Base-by-base conservation (phyloP, 1,284 basidiomycete species). In the Naganishia sp. region DNA sequence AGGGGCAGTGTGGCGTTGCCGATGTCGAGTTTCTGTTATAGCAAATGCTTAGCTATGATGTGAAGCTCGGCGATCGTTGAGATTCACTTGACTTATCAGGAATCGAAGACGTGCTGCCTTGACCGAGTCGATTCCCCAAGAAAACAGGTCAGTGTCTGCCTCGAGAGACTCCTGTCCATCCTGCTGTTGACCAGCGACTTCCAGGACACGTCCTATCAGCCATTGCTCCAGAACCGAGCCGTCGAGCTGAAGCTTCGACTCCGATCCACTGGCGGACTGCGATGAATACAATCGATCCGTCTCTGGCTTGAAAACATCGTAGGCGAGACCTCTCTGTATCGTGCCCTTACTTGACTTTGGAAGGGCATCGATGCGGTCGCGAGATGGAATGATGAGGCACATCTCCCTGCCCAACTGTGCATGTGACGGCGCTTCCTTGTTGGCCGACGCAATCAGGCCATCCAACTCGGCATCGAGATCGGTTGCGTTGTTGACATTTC, bases 51-150 rank as follows among this genome's bases (percentile, higher is more conserved):
- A 48, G 61, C 28, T 28, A 31, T 52, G 28, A 18, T 33, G 3
- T 11, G 15, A 44, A 57, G 15, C 36, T 7, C 6, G n/a, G n/a
- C n/a, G 21, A 1, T 16, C 9, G 15, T 23, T 52, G 33, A 18
- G 15, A 44, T 39, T 18, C 57, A 78, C 77, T 60, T 70, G 72
- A 13, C 70, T 65, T 18, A 79, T 68, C 9, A 68, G 66, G 11
- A 71, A 68, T 42, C 80, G 68, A 25, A 81, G 70, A 61, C 78
- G 72, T 13, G 73, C 75, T n/a, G 80, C 78, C 69, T 77, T 75
- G 23, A 81, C 72, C 25, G 80, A 81, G 56, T 79, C 75, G 9
- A 81, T 72, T 11, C 80, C 80, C 50, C 75, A 74, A 31, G 70
- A 70, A 69, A 79, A 78, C n/a, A 81, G 70, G 65, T 80, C 79